Conservation (phyloP, 1,139 yeast species). For the Taphrina wiesneri region DNA sequence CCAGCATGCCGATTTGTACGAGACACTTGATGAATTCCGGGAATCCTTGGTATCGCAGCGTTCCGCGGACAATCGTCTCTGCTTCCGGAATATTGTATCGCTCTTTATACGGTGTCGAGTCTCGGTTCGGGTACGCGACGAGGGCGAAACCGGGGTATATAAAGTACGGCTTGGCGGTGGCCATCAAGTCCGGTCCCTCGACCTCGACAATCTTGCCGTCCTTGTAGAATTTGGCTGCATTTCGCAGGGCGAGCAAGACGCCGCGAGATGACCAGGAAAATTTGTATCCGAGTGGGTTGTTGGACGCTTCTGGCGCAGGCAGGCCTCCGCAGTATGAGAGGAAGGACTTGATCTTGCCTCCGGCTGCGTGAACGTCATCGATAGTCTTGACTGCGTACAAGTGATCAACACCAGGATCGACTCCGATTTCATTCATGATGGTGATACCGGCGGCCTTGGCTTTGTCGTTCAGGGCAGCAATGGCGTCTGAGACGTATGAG, state of each 20-base stretch:
- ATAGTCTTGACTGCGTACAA: conserved; percentile 96
- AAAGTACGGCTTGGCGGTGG: conserved; percentile 89
- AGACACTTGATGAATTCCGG: conserved; percentile 95
- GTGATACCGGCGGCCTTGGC: conserved; percentile 83
- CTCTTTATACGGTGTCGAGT: conserved; percentile 89
- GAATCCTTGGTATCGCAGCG: conserved; percentile 97
- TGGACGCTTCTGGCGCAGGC: conserved; percentile 96
- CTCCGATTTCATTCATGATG: conserved; percentile 90
- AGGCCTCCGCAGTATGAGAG: conserved; percentile 97
- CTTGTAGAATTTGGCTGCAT: conserved; percentile 84
- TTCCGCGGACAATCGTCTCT: conserved; percentile 93
- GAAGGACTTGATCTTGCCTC: conserved; percentile 92
- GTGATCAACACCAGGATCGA: conserved; percentile 98
- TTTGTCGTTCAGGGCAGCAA: conserved; percentile 73
- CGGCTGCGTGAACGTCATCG: conserved; percentile 87
- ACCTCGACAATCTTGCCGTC: conserved; percentile 80
- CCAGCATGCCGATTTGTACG: conserved; percentile 89
- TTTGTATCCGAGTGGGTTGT: conserved; percentile 97
- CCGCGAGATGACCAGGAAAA: conserved; percentile 99
- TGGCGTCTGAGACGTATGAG: conserved; percentile 91
- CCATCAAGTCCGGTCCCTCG: conserved; percentile 89
- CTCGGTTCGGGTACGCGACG: conserved; percentile 97
- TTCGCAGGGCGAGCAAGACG: conserved; percentile 90
- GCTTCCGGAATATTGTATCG: conserved; percentile 95
- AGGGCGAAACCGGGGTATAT: conserved; percentile 94